These are phyloP conservation scores for Ophryocystis elektroscirrha DNA, from an alignment of 169 alveolate genomes.

Conservation along the genomic window DNA sequence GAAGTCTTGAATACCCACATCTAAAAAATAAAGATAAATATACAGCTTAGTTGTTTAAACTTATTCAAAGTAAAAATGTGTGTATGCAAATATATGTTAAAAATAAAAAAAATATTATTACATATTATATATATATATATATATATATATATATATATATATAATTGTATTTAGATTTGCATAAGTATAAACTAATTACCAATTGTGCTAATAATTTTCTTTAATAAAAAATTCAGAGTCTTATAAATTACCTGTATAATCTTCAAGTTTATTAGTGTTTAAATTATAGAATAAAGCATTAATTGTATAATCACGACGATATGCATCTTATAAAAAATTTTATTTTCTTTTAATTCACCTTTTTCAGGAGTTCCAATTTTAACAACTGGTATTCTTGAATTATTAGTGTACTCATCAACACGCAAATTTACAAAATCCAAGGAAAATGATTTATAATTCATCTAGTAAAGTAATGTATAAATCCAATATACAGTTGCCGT, in stretches of 20 bases:
- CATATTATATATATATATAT: not conserved
- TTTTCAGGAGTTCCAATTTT: slow-evolving; percentile 18
- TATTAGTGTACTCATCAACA: slow-evolving; percentile 68
- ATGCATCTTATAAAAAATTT: slow-evolving; percentile 82
- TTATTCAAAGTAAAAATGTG: no score
- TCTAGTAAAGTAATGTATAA: no score
- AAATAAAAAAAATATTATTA: not conserved
- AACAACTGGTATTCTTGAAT: slow-evolving; percentile 72
- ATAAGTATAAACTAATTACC: no score
- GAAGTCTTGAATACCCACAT: slow-evolving; percentile 65
- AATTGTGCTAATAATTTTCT: no score
- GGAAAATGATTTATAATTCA: no score
- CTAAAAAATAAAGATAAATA: no score
- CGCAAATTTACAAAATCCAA: slow-evolving; percentile 90
- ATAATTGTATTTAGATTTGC: no score
- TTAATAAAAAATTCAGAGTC: no score
- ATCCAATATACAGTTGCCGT: slow-evolving; percentile 70
- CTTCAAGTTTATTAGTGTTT: slow-evolving; percentile 69
- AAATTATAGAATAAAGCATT: slow-evolving; percentile 85
- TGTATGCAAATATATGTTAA: no score
- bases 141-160: not conserved
- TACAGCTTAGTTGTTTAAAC: no score
- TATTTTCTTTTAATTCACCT: slow-evolving; percentile 40
- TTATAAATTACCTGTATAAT: slow-evolving; percentile 46
- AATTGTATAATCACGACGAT: slow-evolving; percentile 86